Evolutionary conservation across 139 green algal genomes (phyloP).

Genomic region (Ostreobium quekettii): DNA sequence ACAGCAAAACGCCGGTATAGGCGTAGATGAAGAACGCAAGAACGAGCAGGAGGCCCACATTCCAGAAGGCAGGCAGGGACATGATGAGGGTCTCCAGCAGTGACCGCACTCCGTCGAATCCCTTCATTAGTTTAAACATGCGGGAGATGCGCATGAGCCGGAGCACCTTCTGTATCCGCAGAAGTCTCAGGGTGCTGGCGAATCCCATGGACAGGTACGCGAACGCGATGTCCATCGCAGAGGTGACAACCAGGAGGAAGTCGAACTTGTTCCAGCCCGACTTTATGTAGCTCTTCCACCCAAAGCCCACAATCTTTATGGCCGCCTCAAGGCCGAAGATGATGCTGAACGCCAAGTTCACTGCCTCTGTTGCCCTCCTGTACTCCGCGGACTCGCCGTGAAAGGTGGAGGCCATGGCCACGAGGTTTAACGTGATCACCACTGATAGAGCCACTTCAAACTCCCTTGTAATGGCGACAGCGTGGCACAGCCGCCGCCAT

Average conservation of each 20-base stretch:
- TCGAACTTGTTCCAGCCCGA: constrained; percentile 71
- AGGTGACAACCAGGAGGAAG: constrained; percentile 43
- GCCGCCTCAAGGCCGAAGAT: constrained; percentile 44
- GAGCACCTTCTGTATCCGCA: constrained; percentile 51
- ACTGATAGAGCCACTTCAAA: constrained; percentile 46
- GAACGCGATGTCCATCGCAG: constrained; percentile 34
- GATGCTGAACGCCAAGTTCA: constrained; percentile 44
- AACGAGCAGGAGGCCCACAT: constrained; percentile 59
- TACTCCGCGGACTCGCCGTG: constrained; percentile 30
- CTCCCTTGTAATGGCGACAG: constrained; percentile 18
- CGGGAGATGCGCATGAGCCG: constrained; percentile 48
- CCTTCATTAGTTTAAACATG: constrained; percentile 50
- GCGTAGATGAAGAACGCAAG: constrained; percentile 75
- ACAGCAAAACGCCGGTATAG: constrained; percentile 53
- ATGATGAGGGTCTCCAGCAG: constrained; percentile 64
- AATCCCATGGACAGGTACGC: constrained; percentile 28
- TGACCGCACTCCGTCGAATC: constrained; percentile 40
- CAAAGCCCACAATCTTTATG: constrained; percentile 47
- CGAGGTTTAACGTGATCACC: constrained; percentile 49
- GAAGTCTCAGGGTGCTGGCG: constrained; percentile 34
- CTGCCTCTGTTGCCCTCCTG: constrained; percentile 22
- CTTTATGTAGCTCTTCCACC: constrained; percentile 34
- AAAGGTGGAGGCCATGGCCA: constrained; percentile 41
- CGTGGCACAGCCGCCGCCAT: constrained; percentile 20
- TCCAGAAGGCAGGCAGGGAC: constrained; percentile 65